Conservation (phyloP, 179 eudicot species). For the Kewa caespitosa region DNA sequence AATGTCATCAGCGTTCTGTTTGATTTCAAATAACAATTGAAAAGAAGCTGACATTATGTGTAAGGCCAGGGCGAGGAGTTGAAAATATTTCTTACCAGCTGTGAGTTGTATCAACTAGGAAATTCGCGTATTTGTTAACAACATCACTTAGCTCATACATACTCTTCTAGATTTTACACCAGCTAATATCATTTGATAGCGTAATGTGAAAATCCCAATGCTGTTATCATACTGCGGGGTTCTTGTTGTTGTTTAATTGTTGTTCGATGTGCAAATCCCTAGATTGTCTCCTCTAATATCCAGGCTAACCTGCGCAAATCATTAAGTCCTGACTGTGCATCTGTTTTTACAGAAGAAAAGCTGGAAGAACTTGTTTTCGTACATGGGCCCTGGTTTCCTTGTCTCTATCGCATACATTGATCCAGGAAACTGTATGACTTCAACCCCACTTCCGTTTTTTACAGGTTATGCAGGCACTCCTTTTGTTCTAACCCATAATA, state of each 20-base stretch:
- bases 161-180: not conserved
- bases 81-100: not conserved
- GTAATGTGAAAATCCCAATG: not conserved
- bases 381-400: conserved; percentile 97
- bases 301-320: not conserved
- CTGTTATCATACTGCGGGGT: too few relatives aligned
- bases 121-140: not conserved
- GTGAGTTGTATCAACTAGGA: not conserved
- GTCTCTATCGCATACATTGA: conserved; percentile 96
- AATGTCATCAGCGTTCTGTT: not conserved
- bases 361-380: conserved; percentile 91
- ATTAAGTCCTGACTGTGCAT: not conserved
- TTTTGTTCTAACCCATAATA: conserved; percentile 4
- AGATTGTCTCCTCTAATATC: not conserved
- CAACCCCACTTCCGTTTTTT: not conserved
- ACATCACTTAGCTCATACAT: not conserved
- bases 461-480: not conserved
- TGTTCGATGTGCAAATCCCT: too few relatives aligned
- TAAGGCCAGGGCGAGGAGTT: not conserved
- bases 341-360: conserved; percentile 57
- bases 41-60: not conserved
- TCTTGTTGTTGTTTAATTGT: too few relatives aligned
- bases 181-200: not conserved
- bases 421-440: conserved; percentile 89
- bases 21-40: too few relatives aligned